phyloP scores from a whole-genome alignment of 129 eudicot species.

The Pseudognaphalium luteoalbum region DNA sequence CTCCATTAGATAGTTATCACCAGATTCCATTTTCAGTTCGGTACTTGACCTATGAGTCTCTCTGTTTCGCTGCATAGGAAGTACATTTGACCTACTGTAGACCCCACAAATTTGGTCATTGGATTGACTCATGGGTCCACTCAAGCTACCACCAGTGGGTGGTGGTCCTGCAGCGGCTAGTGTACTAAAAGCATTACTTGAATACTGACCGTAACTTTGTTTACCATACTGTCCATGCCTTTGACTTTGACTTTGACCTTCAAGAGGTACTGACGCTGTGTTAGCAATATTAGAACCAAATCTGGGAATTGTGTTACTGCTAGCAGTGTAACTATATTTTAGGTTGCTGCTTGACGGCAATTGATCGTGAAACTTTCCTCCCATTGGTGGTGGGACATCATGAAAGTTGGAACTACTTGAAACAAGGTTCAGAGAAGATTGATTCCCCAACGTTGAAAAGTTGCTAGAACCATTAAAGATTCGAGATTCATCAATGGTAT shows the following conservation, averaged over 20 bases:
- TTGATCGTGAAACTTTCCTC: constrained; percentile 43
- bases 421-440: constrained; percentile 42
- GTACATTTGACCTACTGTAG: constrained; percentile 36
- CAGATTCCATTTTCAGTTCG: constrained; percentile 49
- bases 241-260: constrained; percentile 53
- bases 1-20: constrained; percentile 48
- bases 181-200: constrained; percentile 40
- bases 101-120: constrained; percentile 43
- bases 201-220: constrained; percentile 43
- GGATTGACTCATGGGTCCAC: constrained; percentile 39
- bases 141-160: constrained; percentile 31
- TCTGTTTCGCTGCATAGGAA: constrained; percentile 30
- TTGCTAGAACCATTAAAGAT: constrained; percentile 33
- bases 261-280: constrained; percentile 43
- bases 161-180: constrained; percentile 37
- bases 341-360: constrained; percentile 37
- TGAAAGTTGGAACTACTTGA: constrained; percentile 43
- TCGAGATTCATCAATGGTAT: constrained; percentile 45
- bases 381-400: constrained; percentile 42
- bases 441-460: constrained; percentile 43
- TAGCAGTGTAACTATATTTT: constrained; percentile 46
- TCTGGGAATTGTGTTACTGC: constrained; percentile 29
- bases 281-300: constrained; percentile 43
- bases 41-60: constrained; percentile 38
- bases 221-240: constrained; percentile 47